Percentiles rank a stretch among this genome's conserved stretches.
These are phyloP conservation scores for Pseudisothecium myosuroides DNA, from an alignment of 225 moss, liverwort and hornwort genomes.

Conservation along the genomic window DNA sequence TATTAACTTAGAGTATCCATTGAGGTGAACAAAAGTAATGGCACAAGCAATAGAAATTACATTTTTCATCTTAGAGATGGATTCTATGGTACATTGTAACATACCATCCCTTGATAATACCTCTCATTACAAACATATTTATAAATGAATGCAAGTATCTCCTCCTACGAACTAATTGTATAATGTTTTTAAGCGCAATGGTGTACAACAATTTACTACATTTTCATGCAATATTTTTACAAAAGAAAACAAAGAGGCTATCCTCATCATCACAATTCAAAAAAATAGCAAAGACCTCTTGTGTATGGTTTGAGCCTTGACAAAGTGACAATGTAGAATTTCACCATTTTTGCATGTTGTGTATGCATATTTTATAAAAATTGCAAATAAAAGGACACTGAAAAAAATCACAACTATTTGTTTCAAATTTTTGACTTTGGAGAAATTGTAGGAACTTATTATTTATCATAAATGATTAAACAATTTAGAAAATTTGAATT, in stretches of 20 bases:
- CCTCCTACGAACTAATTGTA: neutral
- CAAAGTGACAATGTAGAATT: neutral
- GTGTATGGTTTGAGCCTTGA: neutral
- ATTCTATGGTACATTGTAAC: too few species aligned
- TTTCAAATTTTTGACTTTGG: neutral
- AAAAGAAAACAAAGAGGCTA: too few species aligned
- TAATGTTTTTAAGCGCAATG: neutral
- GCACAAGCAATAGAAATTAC: too few species aligned
- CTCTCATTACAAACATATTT: neutral
- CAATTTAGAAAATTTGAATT: neutral
- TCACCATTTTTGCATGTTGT: neutral
- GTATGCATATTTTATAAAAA: neutral
- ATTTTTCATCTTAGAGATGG: too few species aligned
- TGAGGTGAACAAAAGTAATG: too few species aligned
- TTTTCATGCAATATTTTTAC: neutral
- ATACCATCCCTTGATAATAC: neutral
- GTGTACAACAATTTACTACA: neutral
- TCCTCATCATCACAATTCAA: neutral
- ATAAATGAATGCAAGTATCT: neutral
- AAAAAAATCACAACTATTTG: neutral
- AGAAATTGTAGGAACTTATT: neutral
- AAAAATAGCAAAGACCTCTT: rapidly evolving
- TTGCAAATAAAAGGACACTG: neutral
- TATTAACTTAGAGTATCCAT: too few species aligned
- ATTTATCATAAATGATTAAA: neutral